Percentiles rank a stretch among this genome's conserved stretches.
These are phyloP conservation scores for Boletus coccyginus DNA, from an alignment of 768 basidiomycete species.

Conservation along the genomic window DNA sequence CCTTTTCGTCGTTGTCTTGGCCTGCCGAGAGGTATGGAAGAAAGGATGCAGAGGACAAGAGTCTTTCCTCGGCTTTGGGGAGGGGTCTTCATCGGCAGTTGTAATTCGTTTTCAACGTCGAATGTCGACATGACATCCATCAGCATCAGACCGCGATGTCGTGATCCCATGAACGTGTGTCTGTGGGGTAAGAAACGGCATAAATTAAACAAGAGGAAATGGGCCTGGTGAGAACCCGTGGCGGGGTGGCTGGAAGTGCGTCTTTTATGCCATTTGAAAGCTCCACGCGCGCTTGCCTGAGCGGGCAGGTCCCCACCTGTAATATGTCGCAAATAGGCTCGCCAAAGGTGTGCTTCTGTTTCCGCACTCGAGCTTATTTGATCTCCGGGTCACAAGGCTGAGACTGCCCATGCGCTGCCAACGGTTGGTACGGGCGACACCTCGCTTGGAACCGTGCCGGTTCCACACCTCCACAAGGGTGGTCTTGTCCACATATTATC, in stretches of 20 bases:
- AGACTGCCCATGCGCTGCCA: background rate
- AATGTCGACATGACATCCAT: background rate
- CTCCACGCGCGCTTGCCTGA: constrained; percentile 2
- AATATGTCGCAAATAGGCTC: constrained; percentile 11
- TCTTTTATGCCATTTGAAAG: constrained; percentile 32
- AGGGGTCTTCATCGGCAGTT: background rate
- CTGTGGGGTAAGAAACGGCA: constrained; percentile 8
- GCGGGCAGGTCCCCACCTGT: constrained; percentile 1
- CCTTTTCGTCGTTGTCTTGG: background rate
- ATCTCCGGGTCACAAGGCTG: background rate
- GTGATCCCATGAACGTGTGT: constrained; percentile 14
- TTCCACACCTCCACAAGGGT: background rate
- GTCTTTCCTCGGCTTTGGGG: background rate
- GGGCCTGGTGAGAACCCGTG: constrained; percentile 20
- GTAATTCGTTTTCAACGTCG: background rate
- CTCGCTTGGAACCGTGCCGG: background rate
- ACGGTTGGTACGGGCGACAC: background rate
- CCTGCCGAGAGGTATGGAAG: background rate
- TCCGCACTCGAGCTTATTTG: background rate
- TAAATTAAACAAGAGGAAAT: background rate
- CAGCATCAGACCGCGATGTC: background rate
- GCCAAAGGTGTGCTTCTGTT: constrained; percentile 1
- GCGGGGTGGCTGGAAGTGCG: constrained; percentile 17
- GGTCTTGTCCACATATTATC: background rate
- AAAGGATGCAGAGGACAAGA: background rate